These are phyloP conservation scores for Acanthamoeba healyi DNA, from an alignment of 208 protist species.

Conservation along the genomic window DNA sequence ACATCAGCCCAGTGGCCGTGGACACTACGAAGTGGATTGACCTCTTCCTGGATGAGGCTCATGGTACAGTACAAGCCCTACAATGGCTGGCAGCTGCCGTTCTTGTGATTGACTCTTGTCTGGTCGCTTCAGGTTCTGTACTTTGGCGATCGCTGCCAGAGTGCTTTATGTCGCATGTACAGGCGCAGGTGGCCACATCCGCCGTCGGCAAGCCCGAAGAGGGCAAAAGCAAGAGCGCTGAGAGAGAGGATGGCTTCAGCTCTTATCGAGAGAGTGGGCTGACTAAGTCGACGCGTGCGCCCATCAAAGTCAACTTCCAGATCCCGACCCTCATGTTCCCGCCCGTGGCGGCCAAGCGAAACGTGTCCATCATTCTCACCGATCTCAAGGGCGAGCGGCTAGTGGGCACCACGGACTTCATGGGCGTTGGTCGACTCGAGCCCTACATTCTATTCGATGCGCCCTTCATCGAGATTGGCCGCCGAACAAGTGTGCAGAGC, in stretches of 20 bases:
- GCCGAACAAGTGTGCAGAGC: conserved; percentile 18
- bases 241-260: not conserved
- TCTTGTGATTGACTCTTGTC: no score
- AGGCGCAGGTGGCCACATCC: not conserved
- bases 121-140: conserved; percentile 8
- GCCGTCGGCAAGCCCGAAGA: not conserved
- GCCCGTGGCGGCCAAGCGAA: conserved; percentile 14
- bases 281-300: not conserved
- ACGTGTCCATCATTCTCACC: conserved; percentile 25
- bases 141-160: conserved; percentile 22
- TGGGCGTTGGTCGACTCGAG: not conserved
- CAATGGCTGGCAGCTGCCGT: no score
- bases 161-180: conserved; percentile 17
- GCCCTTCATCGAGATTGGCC: conserved; percentile 43
- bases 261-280: not conserved
- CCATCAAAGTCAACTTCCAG: conserved; percentile 26
- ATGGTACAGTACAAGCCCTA: no score
- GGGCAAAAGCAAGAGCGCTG: not conserved
- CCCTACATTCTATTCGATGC: conserved; percentile 58
- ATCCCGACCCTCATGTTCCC: conserved; percentile 1
- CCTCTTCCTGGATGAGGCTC: not conserved
- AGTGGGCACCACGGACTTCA: conserved; percentile 3
- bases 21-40: not conserved
- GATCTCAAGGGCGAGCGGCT: conserved; percentile 34
- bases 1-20: conserved; percentile 10